Base-by-base conservation (phyloP, 805 yeast genomes). In the Schwanniomyces polymorphus region DNA sequence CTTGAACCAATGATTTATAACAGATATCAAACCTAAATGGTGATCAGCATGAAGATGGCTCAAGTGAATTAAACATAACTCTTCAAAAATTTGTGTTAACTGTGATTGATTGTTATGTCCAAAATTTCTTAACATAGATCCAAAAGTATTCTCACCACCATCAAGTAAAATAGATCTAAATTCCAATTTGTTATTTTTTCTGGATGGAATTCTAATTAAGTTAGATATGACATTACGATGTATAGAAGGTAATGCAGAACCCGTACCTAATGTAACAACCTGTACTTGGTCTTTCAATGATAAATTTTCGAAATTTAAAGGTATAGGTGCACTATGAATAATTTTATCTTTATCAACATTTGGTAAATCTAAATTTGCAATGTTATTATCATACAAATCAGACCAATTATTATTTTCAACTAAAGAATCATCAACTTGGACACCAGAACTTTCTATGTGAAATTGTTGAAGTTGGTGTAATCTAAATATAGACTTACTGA, bases 41-140 rank as follows among this genome's bases (percentile, higher is more conserved):
- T 94, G 99, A 63, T 94, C 99, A 0, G 98, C 99, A 66, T 94
- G 99, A 56, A 92, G 72, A 72, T 94, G 99, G 55, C 96, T 86
- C 45, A 94, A 70, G 58, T 81, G 88, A 17, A 92, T 70, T 45
- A 88, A 48, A 27, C 78, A 70, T 47, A 91, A 66, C 56, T 91
- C 95, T 35, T 67, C 53, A 51, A 91, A 74, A 2, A 86, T 65
- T 18, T 60, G 58, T 25, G 49, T 47, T 25, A 63, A 53, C 29
- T 72, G 72, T 2, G 58, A 56, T 1, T 72, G 52, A 14, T 76
- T 75, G 1, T 68, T 70, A 8, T 73, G 70, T 0, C 84, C 84
- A 51, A 82, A 82, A 47, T 81, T 72, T 54, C 98, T 78, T 27
- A 70, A 62, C 50, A 94, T 65, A 0, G 88, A 68, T 1, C 96